Evolutionary conservation across 1,284 basidiomycete genomes (phyloP), one percentile per base, ranked within the genome.

Genomic region (Coniferiporia weirii): DNA sequence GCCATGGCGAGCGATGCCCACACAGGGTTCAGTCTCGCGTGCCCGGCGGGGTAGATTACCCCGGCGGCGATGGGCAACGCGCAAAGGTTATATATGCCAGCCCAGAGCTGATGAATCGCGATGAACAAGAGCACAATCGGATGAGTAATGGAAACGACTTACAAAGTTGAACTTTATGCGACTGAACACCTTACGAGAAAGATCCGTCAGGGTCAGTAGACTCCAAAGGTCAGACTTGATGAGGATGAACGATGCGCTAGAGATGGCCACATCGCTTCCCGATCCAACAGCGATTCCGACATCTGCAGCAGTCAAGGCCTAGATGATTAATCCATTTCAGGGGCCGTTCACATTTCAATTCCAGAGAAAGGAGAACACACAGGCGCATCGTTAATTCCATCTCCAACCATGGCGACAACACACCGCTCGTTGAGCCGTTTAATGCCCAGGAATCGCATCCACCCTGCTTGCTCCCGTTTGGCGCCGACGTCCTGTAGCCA

Each of bases 1-100:
- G 90, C 89, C 91, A 93, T 93, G 0, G 88, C 83, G 12, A 92
- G 72, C 1, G 89, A 88, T 12, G 86, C 84, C 89, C 89, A 92
- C 3, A 92, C 89, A 4, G 91, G 89, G 45, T 80, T 75, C 40
- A 93, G 77, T 47, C 87, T 76, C 19, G 78, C 78, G 59, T 83
- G 81, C n/a, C 82, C 78, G 13, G 79, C 78, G 7, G 87, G 84
- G 68, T 89, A 92, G 12, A 92, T 78, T 1, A 83, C 85, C 0
- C 91, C 91, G 0, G 89, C 89, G 10, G 91, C 90, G 52, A 92
- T 78, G 0, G 90, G 89, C 3, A 92, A 64, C 8, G 84, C 81
- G 48, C 82, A 71, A 5, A 82, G 62, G 65, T 89, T 89, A 68
- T 89, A 89, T 54, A 85, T 68, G 19, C 79, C 71, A 1, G 90